Base-by-base conservation (phyloP, 2,329 filamentous ascomycete genomes). In the Bipolaris cookei region DNA sequence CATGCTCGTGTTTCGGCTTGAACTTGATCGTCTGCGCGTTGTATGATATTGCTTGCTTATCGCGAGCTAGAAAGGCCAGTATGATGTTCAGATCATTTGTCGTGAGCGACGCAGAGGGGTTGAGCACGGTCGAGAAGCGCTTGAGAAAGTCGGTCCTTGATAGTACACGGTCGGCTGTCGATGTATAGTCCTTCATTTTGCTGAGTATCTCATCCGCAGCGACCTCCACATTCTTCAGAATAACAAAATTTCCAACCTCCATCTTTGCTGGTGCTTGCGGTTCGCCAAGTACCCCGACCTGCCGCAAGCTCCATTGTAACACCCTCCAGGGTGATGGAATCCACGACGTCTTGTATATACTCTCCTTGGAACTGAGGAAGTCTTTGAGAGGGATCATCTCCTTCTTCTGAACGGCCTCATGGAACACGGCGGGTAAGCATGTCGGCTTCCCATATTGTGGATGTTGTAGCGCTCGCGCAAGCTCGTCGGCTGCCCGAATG, bases 11-110 rank as follows among this genome's bases (percentile, higher is more conserved):
- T 45, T 69, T 63, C 4, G 67, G 45, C 66, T 86, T 89, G 74
- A 98, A 88, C 72, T 90, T 93, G 65, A 99, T 75, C 2, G 78
- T 78, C 72, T 96, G 91, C 61, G 96, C 88, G 14, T 92, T 92
- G 66, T 91, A 87, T 3, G 88, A 84, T 65, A 93, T 86, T 38
- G 89, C 92, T 69, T 96, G 78, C 4, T 84, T 86, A 68, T 92
- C 88, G 66, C 79, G 75, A 1, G 73, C 64, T 21, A 83, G 74
- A 62, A 80, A 76, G 8, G 69, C 68, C 10, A 82, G 91, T 63
- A 97, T 78, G 18, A 92, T 88, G 49, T 86, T 88, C 56, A 98
- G 90, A 32, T 97, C 91, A 59, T 92, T 72, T 4, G 54, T 51
- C 20, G 70, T 77, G 5, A 79, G 63, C 4, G 70, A 54, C 4